Conservation (phyloP, 306 rosid species). For the Begonia masoniana region DNA sequence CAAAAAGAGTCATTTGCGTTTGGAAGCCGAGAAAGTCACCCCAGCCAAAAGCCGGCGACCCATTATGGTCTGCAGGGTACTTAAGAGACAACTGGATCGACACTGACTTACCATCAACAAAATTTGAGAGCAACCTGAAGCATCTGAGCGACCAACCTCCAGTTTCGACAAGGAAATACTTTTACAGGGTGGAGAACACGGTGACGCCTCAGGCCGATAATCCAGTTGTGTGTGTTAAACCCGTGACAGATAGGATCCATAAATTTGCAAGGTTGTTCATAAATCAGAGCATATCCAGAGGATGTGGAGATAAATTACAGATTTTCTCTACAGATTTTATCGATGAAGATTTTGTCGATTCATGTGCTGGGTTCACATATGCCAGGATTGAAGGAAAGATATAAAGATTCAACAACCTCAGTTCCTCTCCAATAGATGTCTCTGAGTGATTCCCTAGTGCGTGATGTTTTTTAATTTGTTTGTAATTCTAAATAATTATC, state of each 20-base stretch:
- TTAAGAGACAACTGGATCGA: slow-evolving; percentile 72
- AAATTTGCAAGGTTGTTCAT: slow-evolving; percentile 61
- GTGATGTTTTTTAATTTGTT: not conserved
- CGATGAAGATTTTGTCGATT: slow-evolving; percentile 72
- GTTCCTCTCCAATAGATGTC: not conserved
- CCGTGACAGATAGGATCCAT: slow-evolving; percentile 63
- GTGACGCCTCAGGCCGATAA: slow-evolving; percentile 77
- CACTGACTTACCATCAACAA: slow-evolving; percentile 81
- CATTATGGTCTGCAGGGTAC: slow-evolving; percentile 53
- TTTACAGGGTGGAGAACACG: slow-evolving; percentile 87
- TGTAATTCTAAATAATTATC: not conserved
- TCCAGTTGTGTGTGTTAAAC: slow-evolving; percentile 61
- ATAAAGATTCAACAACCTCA: slow-evolving; percentile 3
- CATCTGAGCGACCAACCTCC: slow-evolving; percentile 53
- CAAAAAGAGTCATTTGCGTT: slow-evolving; percentile 57
- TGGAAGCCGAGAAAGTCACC: slow-evolving; percentile 79
- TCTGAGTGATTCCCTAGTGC: not conserved
- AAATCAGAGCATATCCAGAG: slow-evolving; percentile 35
- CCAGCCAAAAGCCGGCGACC: slow-evolving; percentile 44
- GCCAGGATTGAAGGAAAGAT: slow-evolving; percentile 66
- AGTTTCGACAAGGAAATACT: slow-evolving; percentile 44
- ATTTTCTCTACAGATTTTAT: slow-evolving; percentile 70
- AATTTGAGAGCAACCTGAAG: slow-evolving; percentile 67
- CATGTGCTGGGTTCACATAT: slow-evolving; percentile 54
- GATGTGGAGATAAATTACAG: slow-evolving; percentile 47